Evolutionary conservation across 306 rosid species (phyloP), one percentile per base, ranked within the genome.

Genomic region (Senna tora): DNA sequence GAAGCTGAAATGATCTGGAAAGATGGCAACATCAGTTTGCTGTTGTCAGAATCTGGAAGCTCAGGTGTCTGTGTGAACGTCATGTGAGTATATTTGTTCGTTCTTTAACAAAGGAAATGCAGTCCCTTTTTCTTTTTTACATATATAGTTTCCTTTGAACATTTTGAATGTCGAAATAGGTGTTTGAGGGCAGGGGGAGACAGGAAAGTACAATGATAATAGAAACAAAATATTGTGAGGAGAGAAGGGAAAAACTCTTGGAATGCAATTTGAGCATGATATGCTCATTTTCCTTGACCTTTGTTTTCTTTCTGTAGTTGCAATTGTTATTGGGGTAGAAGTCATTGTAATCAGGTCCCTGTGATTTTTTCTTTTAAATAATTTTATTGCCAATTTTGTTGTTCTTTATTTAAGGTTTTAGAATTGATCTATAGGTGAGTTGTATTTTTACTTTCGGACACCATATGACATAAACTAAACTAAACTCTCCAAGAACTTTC

Each of bases 11-110:
- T 63, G 39, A 75, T 82, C 80, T 69, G 79, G 72, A 83, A 70
- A 54, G 74, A 72, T 74, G 79, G 60, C 17, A 59, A 60, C 75
- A 17, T 9, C 78, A 56, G 75, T 47, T 53, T 69, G 71, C 80
- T 73, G 84, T 79, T 67, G 65, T 65, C 71, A 55, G 68, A 74
- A 76, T 83, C 71, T 68, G 80, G 74, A 79, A 57, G 74, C 56
- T 47, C 72, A 58, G 50, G 77, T 79, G 77, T 65, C 49, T 78
- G 77, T 81, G 84, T 85, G 70, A 65, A 64, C 66, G 67, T 79
- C 75, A 52, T 56, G 83, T 79, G 83, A 76, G 90, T 81, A 81
- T 71, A 69, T 77, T 85, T 79, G 71, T 79, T 85, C 60, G 85
- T 73, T 72, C 73, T 57, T 67, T 83, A 46, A 53, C 34, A 79